These are phyloP conservation scores for Puccinia polysora DNA, from an alignment of 1,284 basidiomycete species.

Conservation along the genomic window DNA sequence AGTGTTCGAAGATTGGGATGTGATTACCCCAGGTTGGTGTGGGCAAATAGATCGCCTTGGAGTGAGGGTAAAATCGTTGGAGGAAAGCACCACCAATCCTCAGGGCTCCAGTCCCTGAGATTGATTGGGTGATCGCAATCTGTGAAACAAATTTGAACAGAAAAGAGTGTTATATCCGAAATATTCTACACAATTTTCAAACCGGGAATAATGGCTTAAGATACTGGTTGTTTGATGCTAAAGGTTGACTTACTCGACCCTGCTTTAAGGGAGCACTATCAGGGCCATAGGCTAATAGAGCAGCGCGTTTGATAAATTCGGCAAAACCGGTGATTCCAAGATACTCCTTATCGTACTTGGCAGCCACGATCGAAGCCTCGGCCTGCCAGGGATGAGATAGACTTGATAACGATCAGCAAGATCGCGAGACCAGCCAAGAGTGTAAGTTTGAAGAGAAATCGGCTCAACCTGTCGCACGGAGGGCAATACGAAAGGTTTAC, in stretches of 20 bases:
- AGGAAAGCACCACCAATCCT: slow-evolving; percentile 94
- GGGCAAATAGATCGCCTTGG: slow-evolving; percentile 88
- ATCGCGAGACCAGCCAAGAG: slow-evolving; percentile 11
- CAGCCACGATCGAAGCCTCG: slow-evolving; percentile 67
- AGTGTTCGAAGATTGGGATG: slow-evolving; percentile 68
- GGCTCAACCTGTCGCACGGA: slow-evolving; percentile 70
- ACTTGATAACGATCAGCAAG: background rate
- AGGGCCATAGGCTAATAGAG: slow-evolving; percentile 83
- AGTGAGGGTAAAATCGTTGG: slow-evolving; percentile 77
- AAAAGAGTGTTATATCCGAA: too few species aligned
- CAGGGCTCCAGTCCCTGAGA: slow-evolving; percentile 96
- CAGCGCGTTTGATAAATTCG: slow-evolving; percentile 82
- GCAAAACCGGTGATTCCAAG: slow-evolving; percentile 88
- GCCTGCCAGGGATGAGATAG: slow-evolving; percentile 58
- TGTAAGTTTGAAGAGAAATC: background rate
- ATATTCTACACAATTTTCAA: too few species aligned
- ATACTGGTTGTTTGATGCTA: background rate
- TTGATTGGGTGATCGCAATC: slow-evolving; percentile 89
- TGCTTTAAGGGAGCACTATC: slow-evolving; percentile 71
- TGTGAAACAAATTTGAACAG: too few species aligned
- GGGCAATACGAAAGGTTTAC: slow-evolving; percentile 89
- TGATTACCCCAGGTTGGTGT: slow-evolving; percentile 98
- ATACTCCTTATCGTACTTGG: slow-evolving; percentile 91
- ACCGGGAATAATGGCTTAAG: background rate
- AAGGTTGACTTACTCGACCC: slow-evolving; percentile 63